These are phyloP conservation scores for Starmerella apicola DNA, from an alignment of 805 yeast species.

Conservation along the genomic window DNA sequence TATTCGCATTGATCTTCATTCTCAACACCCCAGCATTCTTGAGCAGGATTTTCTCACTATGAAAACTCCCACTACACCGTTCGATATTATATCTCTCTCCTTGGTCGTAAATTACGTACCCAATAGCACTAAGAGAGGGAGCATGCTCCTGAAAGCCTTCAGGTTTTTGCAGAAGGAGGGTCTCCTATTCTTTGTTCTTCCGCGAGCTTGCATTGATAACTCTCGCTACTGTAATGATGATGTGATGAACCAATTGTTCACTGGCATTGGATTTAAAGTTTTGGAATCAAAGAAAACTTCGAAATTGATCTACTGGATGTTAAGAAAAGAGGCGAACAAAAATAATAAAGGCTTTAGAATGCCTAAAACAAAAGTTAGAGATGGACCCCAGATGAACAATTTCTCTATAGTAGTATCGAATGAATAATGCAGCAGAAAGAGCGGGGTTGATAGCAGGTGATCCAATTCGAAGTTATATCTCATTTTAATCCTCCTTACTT, in stretches of 20 bases:
- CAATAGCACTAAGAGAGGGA: conserved; percentile 54
- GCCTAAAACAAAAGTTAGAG: conserved; percentile 33
- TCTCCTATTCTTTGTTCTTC: conserved; percentile 62
- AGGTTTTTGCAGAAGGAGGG: conserved; percentile 36
- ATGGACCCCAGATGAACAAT: conserved; percentile 55
- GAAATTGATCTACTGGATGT: conserved; percentile 65
- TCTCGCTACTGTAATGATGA: conserved; percentile 60
- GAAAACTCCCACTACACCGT: conserved; percentile 40
- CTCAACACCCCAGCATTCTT: conserved; percentile 58
- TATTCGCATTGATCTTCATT: conserved; percentile 62
- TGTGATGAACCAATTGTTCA: conserved; percentile 37
- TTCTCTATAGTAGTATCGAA: conserved; percentile 39
- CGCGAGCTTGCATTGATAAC: conserved; percentile 73
- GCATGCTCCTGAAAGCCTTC: conserved; percentile 54
- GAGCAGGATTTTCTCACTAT: conserved; percentile 80
- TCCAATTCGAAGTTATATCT: too few species aligned
- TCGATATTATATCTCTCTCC: conserved; percentile 66
- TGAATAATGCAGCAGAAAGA: neutral
- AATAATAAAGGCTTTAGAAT: conserved; percentile 8
- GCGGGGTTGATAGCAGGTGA: neutral
- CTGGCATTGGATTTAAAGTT: conserved; percentile 45
- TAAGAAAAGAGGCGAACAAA: conserved; percentile 30
- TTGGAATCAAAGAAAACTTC: conserved; percentile 43
- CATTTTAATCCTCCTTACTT: too few species aligned
- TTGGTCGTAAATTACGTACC: conserved; percentile 84